These are phyloP conservation scores for Talaromyces verruculosus DNA, from an alignment of 2,329 filamentous ascomycete genomes.

Conservation along the genomic window DNA sequence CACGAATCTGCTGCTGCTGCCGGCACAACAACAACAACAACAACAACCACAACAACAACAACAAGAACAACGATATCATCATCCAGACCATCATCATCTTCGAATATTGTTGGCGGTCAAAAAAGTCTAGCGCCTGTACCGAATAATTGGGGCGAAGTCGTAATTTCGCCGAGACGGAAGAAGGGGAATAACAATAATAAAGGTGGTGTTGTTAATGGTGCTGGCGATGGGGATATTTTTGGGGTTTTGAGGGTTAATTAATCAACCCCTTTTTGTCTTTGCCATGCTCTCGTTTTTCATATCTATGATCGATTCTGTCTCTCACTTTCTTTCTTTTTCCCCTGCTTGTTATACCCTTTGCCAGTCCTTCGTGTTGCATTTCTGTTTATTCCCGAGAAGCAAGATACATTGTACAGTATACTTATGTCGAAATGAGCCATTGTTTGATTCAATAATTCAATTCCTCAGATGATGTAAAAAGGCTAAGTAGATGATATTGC, in stretches of 20 bases:
- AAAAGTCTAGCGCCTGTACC: conserved; percentile 30
- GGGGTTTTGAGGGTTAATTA: conserved; percentile 39
- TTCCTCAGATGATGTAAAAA: neutral
- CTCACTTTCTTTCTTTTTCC: conserved; percentile 16
- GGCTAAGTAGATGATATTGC: neutral
- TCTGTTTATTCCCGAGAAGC: neutral
- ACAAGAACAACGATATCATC: neutral
- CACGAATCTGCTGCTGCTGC: conserved; percentile 17
- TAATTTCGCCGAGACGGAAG: conserved; percentile 40
- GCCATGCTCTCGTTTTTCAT: neutral
- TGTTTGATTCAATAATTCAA: neutral
- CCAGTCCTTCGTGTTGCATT: neutral
- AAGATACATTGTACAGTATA: conserved; percentile 5
- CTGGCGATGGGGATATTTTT: conserved; percentile 37
- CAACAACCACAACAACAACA: too few species aligned
- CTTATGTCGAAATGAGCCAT: conserved; percentile 5
- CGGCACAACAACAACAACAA: too few species aligned
- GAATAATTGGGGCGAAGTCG: conserved; percentile 48
- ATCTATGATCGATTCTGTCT: neutral
- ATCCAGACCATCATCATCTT: neutral
- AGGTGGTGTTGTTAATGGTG: neutral
- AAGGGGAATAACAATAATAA: conserved; percentile 23
- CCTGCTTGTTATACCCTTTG: conserved; percentile 20
- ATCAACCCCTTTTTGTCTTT: neutral
- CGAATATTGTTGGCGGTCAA: neutral